Evolutionary conservation across 805 yeast genomes (phyloP).

Genomic region (Ogataea trehaloabstinens): DNA sequence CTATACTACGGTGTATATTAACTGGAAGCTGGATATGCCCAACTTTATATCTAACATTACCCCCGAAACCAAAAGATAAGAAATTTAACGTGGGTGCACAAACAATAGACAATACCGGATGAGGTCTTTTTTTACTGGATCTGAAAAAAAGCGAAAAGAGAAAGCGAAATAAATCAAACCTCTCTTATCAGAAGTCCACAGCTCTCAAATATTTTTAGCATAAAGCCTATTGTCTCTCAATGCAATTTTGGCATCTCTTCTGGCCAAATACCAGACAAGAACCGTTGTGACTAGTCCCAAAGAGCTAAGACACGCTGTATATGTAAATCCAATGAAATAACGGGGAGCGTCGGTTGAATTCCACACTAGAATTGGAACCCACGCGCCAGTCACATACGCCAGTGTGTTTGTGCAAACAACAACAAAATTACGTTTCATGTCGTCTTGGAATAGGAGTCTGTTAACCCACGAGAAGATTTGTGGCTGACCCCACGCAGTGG

Average conservation of each 20-base stretch:
- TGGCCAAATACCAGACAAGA: slow-evolving; percentile 21
- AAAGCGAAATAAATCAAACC: background rate
- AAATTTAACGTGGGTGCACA: background rate
- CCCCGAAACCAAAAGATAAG: too few relatives aligned
- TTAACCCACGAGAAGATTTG: slow-evolving; percentile 57
- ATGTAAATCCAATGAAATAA: slow-evolving; percentile 39
- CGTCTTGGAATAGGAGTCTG: slow-evolving; percentile 41
- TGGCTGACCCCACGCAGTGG: slow-evolving; percentile 54
- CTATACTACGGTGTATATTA: too few relatives aligned
- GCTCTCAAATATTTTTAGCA: background rate
- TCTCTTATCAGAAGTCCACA: background rate
- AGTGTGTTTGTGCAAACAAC: slow-evolving; percentile 41
- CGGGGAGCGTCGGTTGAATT: slow-evolving; percentile 35
- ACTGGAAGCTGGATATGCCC: too few relatives aligned
- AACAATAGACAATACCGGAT: background rate
- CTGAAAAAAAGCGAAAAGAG: background rate
- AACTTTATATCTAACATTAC: background rate
- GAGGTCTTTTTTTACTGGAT: background rate
- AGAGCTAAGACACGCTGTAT: slow-evolving; percentile 33
- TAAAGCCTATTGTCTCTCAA: background rate
- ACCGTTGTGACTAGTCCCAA: slow-evolving; percentile 33
- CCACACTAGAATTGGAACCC: slow-evolving; percentile 42
- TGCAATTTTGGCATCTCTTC: slow-evolving; percentile 17
- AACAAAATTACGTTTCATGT: slow-evolving; percentile 38
- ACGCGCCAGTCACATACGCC: slow-evolving; percentile 40